Evolutionary conservation across 768 basidiomycete genomes (phyloP).

Genomic region (Boletus huronensis): DNA sequence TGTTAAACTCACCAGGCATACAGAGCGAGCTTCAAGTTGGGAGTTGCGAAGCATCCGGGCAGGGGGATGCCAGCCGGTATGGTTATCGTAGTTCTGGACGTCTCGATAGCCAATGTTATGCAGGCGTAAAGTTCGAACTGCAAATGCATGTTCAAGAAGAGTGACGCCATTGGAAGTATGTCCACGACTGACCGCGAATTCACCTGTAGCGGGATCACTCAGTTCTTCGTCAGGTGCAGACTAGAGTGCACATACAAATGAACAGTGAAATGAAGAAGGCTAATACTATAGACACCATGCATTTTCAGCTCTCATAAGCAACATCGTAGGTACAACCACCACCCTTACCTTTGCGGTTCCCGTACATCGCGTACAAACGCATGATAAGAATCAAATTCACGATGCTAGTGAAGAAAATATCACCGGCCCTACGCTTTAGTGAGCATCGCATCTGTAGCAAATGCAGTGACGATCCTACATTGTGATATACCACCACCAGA

Average conservation of each 20-base stretch:
- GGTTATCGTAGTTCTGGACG: background rate
- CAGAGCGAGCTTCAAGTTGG: background rate
- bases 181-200: background rate
- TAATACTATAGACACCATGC: background rate
- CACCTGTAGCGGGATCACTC: background rate
- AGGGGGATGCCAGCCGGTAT: background rate
- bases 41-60: background rate
- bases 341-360: background rate
- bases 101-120: background rate
- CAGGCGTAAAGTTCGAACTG: slow-evolving; percentile 4
- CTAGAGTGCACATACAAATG: background rate
- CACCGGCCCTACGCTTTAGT: background rate
- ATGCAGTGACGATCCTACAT: too few species aligned
- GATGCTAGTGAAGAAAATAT: slow-evolving; percentile 3
- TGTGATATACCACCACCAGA: too few species aligned
- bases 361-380: slow-evolving; percentile 3
- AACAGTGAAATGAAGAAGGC: background rate
- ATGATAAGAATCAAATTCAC: slow-evolving; percentile 3
- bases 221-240: background rate
- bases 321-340: background rate
- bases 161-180: background rate
- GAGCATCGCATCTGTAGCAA: background rate
- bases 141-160: background rate
- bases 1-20: background rate
- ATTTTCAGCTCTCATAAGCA: background rate